phyloP scores from a whole-genome alignment of 2,329 filamentous ascomycete genomes.

The Bipolaris gigantea region DNA sequence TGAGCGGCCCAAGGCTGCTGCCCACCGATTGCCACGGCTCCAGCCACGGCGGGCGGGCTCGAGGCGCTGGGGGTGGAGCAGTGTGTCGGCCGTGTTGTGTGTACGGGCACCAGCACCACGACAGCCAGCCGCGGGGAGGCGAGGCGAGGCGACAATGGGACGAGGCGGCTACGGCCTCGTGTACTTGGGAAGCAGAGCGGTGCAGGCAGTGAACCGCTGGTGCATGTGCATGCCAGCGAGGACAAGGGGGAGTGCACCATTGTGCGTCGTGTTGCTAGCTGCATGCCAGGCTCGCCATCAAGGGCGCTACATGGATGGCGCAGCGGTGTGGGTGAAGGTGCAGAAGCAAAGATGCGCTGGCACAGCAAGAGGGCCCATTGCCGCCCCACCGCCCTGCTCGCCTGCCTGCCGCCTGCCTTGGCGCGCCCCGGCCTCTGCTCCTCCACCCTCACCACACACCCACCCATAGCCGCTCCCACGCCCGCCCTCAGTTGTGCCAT shows the following conservation, averaged over 20 bases:
- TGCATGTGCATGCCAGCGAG: constrained; percentile 24
- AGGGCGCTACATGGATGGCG: constrained; percentile 13
- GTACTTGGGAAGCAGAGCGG: constrained; percentile 9
- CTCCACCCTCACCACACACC: constrained; percentile 2
- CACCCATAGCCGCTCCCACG: constrained; percentile 1
- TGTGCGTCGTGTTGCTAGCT: constrained; percentile 34
- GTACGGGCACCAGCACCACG: background rate
- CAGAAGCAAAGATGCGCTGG: constrained; percentile 13
- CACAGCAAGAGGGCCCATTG: constrained; percentile 5
- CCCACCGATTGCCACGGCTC: constrained; percentile 32
- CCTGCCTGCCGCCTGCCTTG: background rate
- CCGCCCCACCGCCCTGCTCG: background rate
- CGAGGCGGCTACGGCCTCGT: constrained; percentile 11
- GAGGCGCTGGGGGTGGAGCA: constrained; percentile 27
- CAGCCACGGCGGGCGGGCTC: constrained; percentile 28
- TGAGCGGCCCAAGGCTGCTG: constrained; percentile 39
- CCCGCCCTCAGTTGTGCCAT: constrained; percentile 16
- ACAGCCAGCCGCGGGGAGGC: background rate
- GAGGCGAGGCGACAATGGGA: constrained; percentile 17
- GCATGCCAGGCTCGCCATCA: constrained; percentile 27
- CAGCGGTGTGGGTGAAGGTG: constrained; percentile 18
- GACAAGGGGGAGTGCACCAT: no score
- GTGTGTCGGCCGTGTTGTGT: constrained; percentile 7
- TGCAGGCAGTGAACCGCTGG: constrained; percentile 22
- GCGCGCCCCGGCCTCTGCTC: constrained; percentile 4